phyloP scores from a whole-genome alignment of 352 stramenopile genomes.

The Phytophthora podocarpi region DNA sequence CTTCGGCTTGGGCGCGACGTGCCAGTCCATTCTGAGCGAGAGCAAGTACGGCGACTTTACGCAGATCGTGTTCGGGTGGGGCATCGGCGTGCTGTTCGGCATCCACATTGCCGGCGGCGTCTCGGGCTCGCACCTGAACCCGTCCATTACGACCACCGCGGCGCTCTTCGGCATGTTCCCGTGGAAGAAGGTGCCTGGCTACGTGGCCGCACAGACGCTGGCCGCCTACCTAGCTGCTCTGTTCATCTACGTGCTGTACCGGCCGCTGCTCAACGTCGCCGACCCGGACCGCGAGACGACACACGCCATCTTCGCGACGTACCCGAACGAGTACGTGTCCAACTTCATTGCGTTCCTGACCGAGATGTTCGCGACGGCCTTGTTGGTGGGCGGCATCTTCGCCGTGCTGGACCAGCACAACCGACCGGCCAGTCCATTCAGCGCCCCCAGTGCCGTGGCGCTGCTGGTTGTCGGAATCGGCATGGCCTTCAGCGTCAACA shows the following conservation, averaged over 20 bases:
- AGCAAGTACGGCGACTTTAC: constrained; percentile 39
- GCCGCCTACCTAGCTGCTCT: constrained; percentile 51
- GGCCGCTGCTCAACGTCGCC: constrained; percentile 47
- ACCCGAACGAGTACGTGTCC: constrained; percentile 48
- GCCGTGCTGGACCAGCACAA: constrained; percentile 57
- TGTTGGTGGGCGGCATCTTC: constrained; percentile 57
- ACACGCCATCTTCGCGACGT: constrained; percentile 55
- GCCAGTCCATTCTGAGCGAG: constrained; percentile 39
- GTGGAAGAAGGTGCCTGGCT: constrained; percentile 59
- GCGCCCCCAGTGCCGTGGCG: constrained; percentile 40
- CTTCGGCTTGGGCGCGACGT: constrained; percentile 41
- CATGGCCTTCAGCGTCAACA: constrained; percentile 65
- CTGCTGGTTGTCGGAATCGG: constrained; percentile 61
- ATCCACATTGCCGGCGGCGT: constrained; percentile 50
- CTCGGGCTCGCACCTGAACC: constrained; percentile 54
- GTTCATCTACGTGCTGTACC: constrained; percentile 58
- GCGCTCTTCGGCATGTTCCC: constrained; percentile 40
- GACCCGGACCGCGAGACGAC: constrained; percentile 47
- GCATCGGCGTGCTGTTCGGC: constrained; percentile 51
- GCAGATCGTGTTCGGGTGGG: constrained; percentile 49
- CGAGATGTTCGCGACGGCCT: constrained; percentile 52
- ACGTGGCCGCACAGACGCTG: constrained; percentile 48
- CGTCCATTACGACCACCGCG: constrained; percentile 36
- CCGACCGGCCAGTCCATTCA: constrained; percentile 39
- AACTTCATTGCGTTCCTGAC: constrained; percentile 49